These are phyloP conservation scores for Deinandra increscens DNA, from an alignment of 129 eudicot genomes.

Conservation along the genomic window DNA sequence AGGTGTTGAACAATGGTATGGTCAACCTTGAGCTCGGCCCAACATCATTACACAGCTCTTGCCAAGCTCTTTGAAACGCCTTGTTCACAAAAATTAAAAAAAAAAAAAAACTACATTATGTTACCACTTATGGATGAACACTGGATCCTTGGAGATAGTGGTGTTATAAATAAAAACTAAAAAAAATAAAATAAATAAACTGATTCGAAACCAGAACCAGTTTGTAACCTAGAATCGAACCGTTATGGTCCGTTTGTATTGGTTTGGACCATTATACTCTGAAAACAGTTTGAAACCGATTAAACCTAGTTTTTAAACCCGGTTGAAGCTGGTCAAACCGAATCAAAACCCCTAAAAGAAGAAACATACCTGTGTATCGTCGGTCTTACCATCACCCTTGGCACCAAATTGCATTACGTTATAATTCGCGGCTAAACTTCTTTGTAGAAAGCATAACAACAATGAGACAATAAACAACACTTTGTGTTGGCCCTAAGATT, in stretches of 20 bases:
- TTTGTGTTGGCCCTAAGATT: background rate
- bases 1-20: constrained; percentile 21
- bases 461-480: background rate
- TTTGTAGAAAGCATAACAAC: constrained; percentile 23
- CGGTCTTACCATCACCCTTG: constrained; percentile 28
- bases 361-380: constrained; percentile 24
- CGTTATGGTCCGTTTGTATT: too few relatives aligned
- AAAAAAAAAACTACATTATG: too few relatives aligned
- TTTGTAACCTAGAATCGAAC: too few relatives aligned
- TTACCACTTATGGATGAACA: background rate
- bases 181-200: too few relatives aligned
- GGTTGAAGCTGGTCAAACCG: too few relatives aligned
- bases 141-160: too few relatives aligned
- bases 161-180: too few relatives aligned
- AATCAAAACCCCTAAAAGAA: too few relatives aligned
- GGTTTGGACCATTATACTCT: too few relatives aligned
- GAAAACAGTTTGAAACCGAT: too few relatives aligned
- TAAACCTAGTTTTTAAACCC: too few relatives aligned
- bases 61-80: constrained; percentile 40
- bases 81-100: background rate
- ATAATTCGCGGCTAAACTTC: background rate
- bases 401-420: constrained; percentile 38
- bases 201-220: too few relatives aligned
- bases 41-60: constrained; percentile 27
- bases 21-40: constrained; percentile 28